Evolutionary conservation across 805 yeast genomes (phyloP), one percentile per base, ranked within the genome.

Genomic region (Saccharomyces paradoxus): DNA sequence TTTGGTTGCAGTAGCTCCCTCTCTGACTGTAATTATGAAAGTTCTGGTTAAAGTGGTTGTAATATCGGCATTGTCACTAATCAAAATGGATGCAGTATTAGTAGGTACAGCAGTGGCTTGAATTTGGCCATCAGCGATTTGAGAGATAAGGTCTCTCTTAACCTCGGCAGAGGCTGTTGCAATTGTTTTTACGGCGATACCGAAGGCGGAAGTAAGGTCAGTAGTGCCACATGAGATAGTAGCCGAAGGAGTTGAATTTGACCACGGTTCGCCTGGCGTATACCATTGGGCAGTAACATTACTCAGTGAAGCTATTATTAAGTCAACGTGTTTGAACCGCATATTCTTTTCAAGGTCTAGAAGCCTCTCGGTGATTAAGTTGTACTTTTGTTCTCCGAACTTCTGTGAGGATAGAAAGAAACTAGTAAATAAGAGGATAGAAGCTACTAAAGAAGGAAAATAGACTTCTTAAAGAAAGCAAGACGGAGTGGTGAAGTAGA

Each of bases 211-310:
- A 46, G 80, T 57, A 76, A 79, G 79, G 61, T 80, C 81, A 50
- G 87, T 79, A 55, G 76, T 60, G 58, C 82, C 85, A 63, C 84
- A 82, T 14, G 80, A 58, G 60, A 78, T 77, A 44, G 81, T 68
- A 46, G 78, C 80, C 46, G 71, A 54, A 62, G 94, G 90, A 46
- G 90, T 85, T 69, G 86, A 77, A 51, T 89, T 83, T 52, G 85
- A 69, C 86, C 86, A 86, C 59, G 83, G 79, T 53, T 80, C 82
- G 55, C 82, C 71, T 55, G 87, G 85, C 58, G 81, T 79, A 64
- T 79, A 80, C 53, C 87, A 87, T 44, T 84, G 84, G 55, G 67
- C 63, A 22, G 77, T 59, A 29, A 81, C 74, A 30, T 75, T 60
- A 14, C 81, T 68, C 57, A 79, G 76, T 47, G 80, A 69, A 58